Conservation (phyloP, 139 green algal genomes). For the Volvox africanus region DNA sequence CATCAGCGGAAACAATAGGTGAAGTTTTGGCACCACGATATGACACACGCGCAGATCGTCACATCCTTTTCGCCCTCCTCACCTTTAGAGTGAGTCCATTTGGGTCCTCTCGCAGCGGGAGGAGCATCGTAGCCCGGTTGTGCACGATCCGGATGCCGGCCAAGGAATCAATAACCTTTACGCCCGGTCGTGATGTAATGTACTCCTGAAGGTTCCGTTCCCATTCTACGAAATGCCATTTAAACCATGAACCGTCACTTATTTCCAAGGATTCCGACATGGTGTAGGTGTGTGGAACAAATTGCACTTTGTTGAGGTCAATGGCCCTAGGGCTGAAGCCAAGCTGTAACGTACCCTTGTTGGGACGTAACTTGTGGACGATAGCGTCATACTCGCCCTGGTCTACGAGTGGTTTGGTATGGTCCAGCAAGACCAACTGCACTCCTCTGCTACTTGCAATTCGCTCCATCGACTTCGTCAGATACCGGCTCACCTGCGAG, state of each 20-base stretch:
- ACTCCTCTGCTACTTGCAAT: constrained; percentile 63
- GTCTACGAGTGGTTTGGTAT: constrained; percentile 57
- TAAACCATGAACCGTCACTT: neutral
- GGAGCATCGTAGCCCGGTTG: constrained; percentile 77
- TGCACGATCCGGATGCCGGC: constrained; percentile 68
- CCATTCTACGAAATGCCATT: constrained; percentile 71
- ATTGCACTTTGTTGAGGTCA: no score
- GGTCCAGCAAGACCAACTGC: constrained; percentile 69
- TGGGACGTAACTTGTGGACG: constrained; percentile 81
- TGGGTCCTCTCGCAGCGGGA: constrained; percentile 45
- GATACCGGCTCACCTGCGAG: constrained; percentile 61
- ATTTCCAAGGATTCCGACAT: neutral
- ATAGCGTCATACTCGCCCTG: constrained; percentile 81
- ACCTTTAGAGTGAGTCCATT: constrained; percentile 7
- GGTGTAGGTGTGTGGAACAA: neutral
- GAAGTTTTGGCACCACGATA: neutral
- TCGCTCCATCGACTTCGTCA: constrained; percentile 61
- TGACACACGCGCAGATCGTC: neutral
- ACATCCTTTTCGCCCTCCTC: no score
- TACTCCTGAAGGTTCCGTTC: constrained; percentile 73
- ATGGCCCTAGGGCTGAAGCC: neutral
- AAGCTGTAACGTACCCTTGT: constrained; percentile 61
- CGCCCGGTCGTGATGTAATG: constrained; percentile 59
- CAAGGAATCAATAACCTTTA: constrained; percentile 72
- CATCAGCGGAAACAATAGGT: neutral